Conservation (phyloP, 371 early-diverging fungal genomes). For the Actinomortierella ambigua region DNA sequence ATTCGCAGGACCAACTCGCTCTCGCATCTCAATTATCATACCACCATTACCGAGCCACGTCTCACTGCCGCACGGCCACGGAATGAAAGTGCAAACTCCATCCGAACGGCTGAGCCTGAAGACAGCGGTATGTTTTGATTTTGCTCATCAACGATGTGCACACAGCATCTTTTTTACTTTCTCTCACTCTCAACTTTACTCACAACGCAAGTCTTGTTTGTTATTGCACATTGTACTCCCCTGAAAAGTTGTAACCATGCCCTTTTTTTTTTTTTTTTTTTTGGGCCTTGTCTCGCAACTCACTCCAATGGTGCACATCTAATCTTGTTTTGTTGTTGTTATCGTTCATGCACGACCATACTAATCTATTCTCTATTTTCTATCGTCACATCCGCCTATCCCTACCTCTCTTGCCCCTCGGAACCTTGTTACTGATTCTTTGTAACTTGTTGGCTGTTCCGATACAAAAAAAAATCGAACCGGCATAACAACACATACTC, state of each 20-base stretch:
- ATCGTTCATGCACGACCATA: constrained; percentile 6
- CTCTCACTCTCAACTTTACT: too few relatives aligned
- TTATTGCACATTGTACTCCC: too few relatives aligned
- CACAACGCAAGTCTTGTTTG: too few relatives aligned
- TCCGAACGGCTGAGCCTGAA: constrained; percentile 20
- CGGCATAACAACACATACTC: neutral
- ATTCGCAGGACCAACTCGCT: constrained; percentile 36
- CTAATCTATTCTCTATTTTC: constrained; percentile 10
- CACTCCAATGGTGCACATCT: neutral
- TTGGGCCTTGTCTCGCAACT: neutral
- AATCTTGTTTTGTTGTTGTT: constrained; percentile 3
- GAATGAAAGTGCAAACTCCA: constrained; percentile 27
- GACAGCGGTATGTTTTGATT: constrained; percentile 25
- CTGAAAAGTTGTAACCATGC: neutral
- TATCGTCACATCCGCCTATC: neutral
- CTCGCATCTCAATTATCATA: constrained; percentile 18
- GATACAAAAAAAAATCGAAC: too few relatives aligned
- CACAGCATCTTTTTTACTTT: too few relatives aligned
- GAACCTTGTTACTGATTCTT: neutral
- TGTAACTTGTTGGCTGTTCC: too few relatives aligned
- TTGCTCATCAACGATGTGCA: too few relatives aligned
- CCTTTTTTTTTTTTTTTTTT: neutral
- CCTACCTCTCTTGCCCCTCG: constrained; percentile 4
- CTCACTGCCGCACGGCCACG: constrained; percentile 26
- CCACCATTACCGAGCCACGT: constrained; percentile 21